These are phyloP conservation scores for Penicillium cinerascens DNA, from an alignment of 495 filamentous ascomycete species.

Conservation along the genomic window DNA sequence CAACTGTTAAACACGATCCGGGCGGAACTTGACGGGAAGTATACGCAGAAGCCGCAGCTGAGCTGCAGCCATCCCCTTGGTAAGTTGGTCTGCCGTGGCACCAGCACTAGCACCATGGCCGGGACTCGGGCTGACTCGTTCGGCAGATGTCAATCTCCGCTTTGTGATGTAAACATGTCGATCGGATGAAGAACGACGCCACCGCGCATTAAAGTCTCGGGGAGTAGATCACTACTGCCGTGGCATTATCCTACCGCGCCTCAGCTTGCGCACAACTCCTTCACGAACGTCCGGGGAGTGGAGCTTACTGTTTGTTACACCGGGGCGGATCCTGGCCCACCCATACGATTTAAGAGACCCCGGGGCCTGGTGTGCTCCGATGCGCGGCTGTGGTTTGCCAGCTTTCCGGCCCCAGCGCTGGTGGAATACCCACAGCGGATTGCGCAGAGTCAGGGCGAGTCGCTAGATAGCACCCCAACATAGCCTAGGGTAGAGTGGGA, in stretches of 20 bases:
- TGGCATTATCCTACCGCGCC: not conserved
- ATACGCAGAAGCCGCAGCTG: slow-evolving; percentile 94
- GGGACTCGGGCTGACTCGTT: slow-evolving; percentile 17
- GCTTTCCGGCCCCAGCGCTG: slow-evolving; percentile 2
- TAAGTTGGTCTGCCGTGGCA: slow-evolving; percentile 41
- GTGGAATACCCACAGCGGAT: slow-evolving; percentile 1
- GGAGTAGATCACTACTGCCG: not conserved
- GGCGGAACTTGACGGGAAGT: slow-evolving; percentile 84
- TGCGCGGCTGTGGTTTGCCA: slow-evolving; percentile 17
- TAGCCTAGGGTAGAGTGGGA: not conserved
- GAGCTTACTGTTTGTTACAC: not conserved
- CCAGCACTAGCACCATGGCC: too few species aligned
- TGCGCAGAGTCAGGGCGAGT: not conserved
- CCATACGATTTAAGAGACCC: not conserved
- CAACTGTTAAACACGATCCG: slow-evolving; percentile 92
- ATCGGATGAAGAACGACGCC: not conserved
- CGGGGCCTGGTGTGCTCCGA: slow-evolving; percentile 11
- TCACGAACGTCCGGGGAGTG: slow-evolving; percentile 2
- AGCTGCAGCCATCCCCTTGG: slow-evolving; percentile 95
- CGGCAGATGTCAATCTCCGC: slow-evolving; percentile 38
- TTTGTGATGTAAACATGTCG: slow-evolving; percentile 37
- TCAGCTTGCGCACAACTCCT: not conserved
- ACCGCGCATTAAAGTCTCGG: not conserved
- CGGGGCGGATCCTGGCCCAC: not conserved
- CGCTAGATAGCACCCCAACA: not conserved